These are phyloP conservation scores for Linum lewisii DNA, from an alignment of 345 rosid genomes.

Conservation along the genomic window DNA sequence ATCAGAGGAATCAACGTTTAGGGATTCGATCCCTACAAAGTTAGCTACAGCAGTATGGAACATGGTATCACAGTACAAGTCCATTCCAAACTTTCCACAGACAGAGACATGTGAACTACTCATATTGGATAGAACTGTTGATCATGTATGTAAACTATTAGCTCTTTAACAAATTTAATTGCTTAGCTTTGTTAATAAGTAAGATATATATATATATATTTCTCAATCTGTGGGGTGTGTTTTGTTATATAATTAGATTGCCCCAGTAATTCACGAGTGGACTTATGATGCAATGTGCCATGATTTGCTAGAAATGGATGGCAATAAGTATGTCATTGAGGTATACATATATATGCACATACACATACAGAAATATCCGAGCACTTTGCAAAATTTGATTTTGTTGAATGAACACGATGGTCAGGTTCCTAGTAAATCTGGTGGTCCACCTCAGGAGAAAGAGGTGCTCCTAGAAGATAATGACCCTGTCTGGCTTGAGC, in stretches of 20 bases:
- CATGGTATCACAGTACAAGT: slow-evolving; percentile 44
- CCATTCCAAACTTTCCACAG: slow-evolving; percentile 85
- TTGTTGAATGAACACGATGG: slow-evolving; percentile 11
- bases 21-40: slow-evolving; percentile 55
- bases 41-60: slow-evolving; percentile 69
- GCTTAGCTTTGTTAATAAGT: no score
- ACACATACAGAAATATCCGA: background rate
- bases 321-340: slow-evolving; percentile 70
- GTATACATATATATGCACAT: slow-evolving; percentile 23
- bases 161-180: slow-evolving; percentile 5
- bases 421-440: slow-evolving; percentile 73
- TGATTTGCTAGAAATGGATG: slow-evolving; percentile 86
- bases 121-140: slow-evolving; percentile 84
- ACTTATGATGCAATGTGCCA: slow-evolving; percentile 99
- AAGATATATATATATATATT: background rate
- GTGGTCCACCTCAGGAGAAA: slow-evolving; percentile 59
- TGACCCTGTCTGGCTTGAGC: slow-evolving; percentile 93
- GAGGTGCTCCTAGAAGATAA: slow-evolving; percentile 74
- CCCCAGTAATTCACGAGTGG: slow-evolving; percentile 97
- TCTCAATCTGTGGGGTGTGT: slow-evolving; percentile 8
- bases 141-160: slow-evolving; percentile 73
- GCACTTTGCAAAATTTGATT: background rate
- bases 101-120: slow-evolving; percentile 79
- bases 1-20: slow-evolving; percentile 33
- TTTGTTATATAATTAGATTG: slow-evolving; percentile 43